These are phyloP conservation scores for Tolypocladium cylindrosporum DNA, from an alignment of 2,329 filamentous ascomycete species.

Conservation along the genomic window DNA sequence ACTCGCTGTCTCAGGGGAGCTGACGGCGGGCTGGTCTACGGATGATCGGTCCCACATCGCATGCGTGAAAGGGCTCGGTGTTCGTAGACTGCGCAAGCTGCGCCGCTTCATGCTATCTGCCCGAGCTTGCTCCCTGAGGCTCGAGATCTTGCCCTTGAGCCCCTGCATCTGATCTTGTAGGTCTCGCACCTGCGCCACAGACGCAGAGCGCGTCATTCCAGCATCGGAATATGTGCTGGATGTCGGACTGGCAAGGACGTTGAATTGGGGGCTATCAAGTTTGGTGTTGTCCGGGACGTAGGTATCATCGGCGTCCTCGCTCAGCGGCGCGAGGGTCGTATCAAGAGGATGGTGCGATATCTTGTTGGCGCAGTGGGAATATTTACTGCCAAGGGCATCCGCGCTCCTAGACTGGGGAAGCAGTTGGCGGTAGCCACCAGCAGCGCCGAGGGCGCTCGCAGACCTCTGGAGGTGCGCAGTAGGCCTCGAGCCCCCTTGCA, in stretches of 20 bases:
- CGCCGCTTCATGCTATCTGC: constrained; percentile 70
- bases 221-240: constrained; percentile 32
- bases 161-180: constrained; percentile 80
- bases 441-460: constrained; percentile 52
- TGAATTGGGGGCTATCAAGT: constrained; percentile 21
- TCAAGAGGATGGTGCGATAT: constrained; percentile 30
- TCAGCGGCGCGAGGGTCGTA: constrained; percentile 38
- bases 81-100: constrained; percentile 66
- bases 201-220: constrained; percentile 54
- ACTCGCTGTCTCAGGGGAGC: constrained; percentile 8
- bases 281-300: constrained; percentile 14
- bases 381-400: constrained; percentile 26
- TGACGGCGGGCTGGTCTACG: constrained; percentile 12
- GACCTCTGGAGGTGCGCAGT: constrained; percentile 40
- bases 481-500: constrained; percentile 16
- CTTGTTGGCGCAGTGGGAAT: constrained; percentile 20
- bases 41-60: constrained; percentile 31
- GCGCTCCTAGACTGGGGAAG: constrained; percentile 32
- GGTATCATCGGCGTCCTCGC: constrained; percentile 37
- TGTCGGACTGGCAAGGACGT: constrained; percentile 34
- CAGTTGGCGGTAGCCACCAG: constrained; percentile 46
- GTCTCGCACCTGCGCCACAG: constrained; percentile 61
- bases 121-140: constrained; percentile 64
- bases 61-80: constrained; percentile 70
- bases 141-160: constrained; percentile 76